Conservation (phyloP, 2,329 filamentous ascomycete species). For the Trichoderma sp. region DNA sequence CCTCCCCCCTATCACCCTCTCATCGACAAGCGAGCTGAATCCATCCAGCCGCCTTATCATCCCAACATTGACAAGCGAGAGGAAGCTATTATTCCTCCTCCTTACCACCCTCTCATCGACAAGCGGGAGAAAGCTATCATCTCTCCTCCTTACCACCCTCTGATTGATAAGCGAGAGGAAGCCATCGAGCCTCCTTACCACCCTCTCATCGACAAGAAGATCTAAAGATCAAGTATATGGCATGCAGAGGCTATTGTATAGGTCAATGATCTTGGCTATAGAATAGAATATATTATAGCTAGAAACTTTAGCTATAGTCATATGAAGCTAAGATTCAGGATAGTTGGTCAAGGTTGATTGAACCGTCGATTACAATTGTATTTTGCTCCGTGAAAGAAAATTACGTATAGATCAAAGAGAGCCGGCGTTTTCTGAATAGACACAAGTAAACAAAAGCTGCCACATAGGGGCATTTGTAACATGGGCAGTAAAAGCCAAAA, state of each 20-base stretch:
- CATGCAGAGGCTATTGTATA: not conserved
- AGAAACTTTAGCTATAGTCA: not conserved
- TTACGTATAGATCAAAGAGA: not conserved
- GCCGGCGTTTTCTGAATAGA: too few species aligned
- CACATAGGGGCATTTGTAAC: too few species aligned
- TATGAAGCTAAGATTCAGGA: not conserved
- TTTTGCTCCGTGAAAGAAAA: not conserved
- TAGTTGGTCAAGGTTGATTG: not conserved
- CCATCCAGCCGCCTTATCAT: too few species aligned
- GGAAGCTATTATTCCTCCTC: not conserved
- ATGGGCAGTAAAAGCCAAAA: too few species aligned
- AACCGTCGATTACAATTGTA: not conserved
- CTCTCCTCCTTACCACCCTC: not conserved
- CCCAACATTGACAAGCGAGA: not conserved
- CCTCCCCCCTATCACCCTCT: not conserved
- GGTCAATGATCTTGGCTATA: not conserved
- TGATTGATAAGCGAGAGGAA: not conserved
- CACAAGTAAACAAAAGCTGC: too few species aligned
- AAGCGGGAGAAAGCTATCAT: not conserved
- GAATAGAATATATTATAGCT: not conserved
- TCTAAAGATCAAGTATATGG: not conserved
- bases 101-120: not conserved
- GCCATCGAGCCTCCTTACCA: not conserved
- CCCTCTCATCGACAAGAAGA: not conserved
- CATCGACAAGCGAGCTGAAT: not conserved